These are phyloP conservation scores for Cicer arietinum DNA, from an alignment of 306 rosid genomes.

Conservation along the genomic window DNA sequence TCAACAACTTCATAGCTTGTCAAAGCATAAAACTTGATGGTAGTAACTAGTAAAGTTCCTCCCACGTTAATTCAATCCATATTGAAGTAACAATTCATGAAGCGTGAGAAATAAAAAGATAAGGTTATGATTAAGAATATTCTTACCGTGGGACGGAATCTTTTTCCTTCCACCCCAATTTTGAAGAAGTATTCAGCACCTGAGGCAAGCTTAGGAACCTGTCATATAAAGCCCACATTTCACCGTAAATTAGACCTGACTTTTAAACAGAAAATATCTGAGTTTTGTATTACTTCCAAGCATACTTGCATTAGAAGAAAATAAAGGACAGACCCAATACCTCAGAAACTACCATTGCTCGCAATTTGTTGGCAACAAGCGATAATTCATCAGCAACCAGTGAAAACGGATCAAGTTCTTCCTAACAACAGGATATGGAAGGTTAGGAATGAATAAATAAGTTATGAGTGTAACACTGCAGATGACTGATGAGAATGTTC, in stretches of 20 bases:
- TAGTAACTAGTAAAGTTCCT: background rate
- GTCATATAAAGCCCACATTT: conserved; percentile 41
- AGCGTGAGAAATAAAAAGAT: too few relatives aligned
- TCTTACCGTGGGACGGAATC: conserved; percentile 96
- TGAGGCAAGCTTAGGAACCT: conserved; percentile 98
- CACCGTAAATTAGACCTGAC: conserved; percentile 12
- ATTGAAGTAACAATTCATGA: background rate
- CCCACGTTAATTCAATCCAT: conserved; percentile 1
- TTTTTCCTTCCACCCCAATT: conserved; percentile 95
- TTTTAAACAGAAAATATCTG: background rate
- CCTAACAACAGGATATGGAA: conserved; percentile 54
- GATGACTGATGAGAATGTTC: too few relatives aligned
- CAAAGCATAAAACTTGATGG: background rate
- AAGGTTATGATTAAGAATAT: too few relatives aligned
- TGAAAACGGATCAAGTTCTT: conserved; percentile 84
- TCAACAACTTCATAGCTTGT: conserved; percentile 19
- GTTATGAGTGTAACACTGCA: too few relatives aligned
- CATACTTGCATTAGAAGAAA: conserved; percentile 27
- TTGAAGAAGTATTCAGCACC: conserved; percentile 95
- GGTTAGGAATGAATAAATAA: too few relatives aligned
- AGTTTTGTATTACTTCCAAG: conserved; percentile 10
- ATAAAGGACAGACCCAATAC: conserved; percentile 52
- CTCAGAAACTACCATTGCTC: conserved; percentile 85
- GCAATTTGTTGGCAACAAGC: conserved; percentile 71
- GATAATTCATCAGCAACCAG: conserved; percentile 92